Conservation (phyloP, 179 eudicot species). For the Silene noctiflora region DNA sequence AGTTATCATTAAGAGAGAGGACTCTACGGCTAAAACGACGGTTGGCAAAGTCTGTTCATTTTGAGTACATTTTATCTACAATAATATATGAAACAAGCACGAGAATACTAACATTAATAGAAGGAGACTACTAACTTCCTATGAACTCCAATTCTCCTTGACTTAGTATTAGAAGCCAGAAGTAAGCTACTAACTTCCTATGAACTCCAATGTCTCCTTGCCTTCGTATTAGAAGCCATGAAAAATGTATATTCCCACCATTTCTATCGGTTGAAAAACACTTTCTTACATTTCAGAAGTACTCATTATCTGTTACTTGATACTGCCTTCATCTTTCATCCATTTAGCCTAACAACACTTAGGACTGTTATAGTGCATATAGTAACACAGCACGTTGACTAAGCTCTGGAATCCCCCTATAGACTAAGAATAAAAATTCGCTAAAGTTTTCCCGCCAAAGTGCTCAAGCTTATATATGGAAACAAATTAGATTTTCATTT, state of each 20-base stretch:
- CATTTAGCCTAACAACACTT: neutral
- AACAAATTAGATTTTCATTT: too few species aligned
- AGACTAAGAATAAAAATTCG: too few species aligned
- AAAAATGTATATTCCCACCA: neutral
- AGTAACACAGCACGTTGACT: neutral
- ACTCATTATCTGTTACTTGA: neutral
- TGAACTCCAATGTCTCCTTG: neutral
- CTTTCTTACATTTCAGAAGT: neutral
- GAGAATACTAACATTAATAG: neutral
- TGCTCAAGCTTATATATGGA: too few species aligned
- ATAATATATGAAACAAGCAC: neutral
- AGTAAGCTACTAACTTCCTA: neutral
- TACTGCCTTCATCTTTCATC: neutral
- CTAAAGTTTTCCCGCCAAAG: too few species aligned
- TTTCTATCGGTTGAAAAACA: neutral
- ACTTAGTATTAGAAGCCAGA: neutral
- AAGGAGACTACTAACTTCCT: neutral
- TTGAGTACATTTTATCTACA: neutral
- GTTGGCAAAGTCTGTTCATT: neutral
- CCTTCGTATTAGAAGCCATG: neutral
- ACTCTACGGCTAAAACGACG: neutral
- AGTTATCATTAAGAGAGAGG: neutral
- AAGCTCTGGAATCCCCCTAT: neutral
- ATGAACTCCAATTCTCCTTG: neutral
- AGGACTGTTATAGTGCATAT: neutral